Base-by-base conservation (phyloP, 164 flowering plant species). In the Magnolia kwangsiensis region DNA sequence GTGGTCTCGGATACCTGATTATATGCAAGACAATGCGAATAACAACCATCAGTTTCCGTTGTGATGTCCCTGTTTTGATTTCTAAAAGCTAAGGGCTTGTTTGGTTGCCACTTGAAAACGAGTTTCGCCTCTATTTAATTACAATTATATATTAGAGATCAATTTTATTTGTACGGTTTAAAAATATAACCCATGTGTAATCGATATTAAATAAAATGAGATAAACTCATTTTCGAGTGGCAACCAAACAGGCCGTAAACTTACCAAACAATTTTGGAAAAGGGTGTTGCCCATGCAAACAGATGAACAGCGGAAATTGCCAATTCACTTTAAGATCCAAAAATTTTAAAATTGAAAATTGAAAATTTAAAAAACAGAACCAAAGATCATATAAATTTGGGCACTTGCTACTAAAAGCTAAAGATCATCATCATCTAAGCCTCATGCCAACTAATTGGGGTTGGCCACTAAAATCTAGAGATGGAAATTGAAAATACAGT, bases 1-100 rank as follows among this genome's bases (percentile, higher is more conserved):
- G 80, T 87, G 75, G 67, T 93, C 95, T 72, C 99, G 85, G 50
- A 96, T 93, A 84, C 99, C 99, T 96, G 91, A 20, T 21, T 7
- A 45, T 20, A 31, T 51, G 63, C 19, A 72, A 51, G 8, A 45
- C 45, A 14, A 29, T 19, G 8, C 23, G 16, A 50, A 18, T 10
- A 61, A 51, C 64, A 55, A 9, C 27, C 10, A n/a, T 65, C 31
- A n/a, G 23, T 4, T 65, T 59, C 45, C 63, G 1, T 7, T 1
- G 63, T 11, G 23, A n/a, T 37, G 45, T 21, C 23, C 23, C 67
- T 65, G 23, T 21, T 65, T 65, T 65, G 27, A 65, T 65, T 65
- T 65, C 9, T 23, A 65, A n/a, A 65, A 19, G 20, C 23, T 21
- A 21, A 23, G 31, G 45, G 45, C 45, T 0, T 37, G 45, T 37